A percentile compares a stretch with the other conserved stretches of the same genome.
Evolutionary conservation across 768 basidiomycete genomes (phyloP).

Genomic region (Baorangia bicolor): DNA sequence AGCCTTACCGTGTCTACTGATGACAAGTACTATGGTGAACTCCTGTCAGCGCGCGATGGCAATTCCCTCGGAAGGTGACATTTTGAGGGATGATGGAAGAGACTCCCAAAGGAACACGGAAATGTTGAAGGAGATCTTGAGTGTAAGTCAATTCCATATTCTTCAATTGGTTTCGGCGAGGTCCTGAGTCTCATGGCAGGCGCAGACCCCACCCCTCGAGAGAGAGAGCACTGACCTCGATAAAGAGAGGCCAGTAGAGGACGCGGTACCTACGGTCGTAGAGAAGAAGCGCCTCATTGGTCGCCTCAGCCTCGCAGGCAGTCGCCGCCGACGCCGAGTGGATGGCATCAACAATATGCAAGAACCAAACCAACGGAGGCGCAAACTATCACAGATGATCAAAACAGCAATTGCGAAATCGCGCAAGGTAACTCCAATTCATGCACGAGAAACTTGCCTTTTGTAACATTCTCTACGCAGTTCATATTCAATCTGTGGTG

Average conservation of each 20-base stretch:
- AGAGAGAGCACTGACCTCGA: slow-evolving; percentile 9
- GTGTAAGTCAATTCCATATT: slow-evolving; percentile 11
- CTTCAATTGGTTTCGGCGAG: background rate
- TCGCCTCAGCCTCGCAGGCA: slow-evolving; percentile 7
- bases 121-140: slow-evolving; percentile 14
- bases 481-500: slow-evolving; percentile 24
- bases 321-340: background rate
- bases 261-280: slow-evolving; percentile 4
- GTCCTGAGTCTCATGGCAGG: slow-evolving; percentile 14
- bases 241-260: background rate
- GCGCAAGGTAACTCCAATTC: slow-evolving; percentile 21
- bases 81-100: background rate
- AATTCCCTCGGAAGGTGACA: background rate
- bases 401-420: slow-evolving; percentile 22
- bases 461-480: slow-evolving; percentile 21
- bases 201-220: background rate
- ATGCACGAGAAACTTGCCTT: slow-evolving; percentile 16
- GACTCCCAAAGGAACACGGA: slow-evolving; percentile 2
- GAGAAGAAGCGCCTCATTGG: slow-evolving; percentile 2
- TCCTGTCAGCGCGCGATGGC: slow-evolving; percentile 12
- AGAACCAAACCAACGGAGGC: slow-evolving; percentile 7
- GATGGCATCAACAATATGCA: slow-evolving; percentile 7
- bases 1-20: slow-evolving; percentile 6
- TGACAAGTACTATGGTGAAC: slow-evolving; percentile 1
- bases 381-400: slow-evolving; percentile 19